phyloP scores from a whole-genome alignment of 2,329 filamentous ascomycete genomes.

The Phaeosphaeria sp. region DNA sequence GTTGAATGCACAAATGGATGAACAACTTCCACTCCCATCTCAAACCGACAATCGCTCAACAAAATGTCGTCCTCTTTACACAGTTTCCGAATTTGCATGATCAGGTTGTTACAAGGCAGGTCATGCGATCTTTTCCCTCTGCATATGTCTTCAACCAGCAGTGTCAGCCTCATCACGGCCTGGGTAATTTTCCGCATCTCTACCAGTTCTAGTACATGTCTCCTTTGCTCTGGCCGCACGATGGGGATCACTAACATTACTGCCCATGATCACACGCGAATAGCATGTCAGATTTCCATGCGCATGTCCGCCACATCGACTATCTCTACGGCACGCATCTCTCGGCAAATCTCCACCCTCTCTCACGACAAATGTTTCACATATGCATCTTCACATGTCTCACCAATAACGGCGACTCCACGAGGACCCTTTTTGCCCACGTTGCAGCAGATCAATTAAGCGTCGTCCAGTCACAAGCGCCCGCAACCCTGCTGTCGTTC shows the following conservation, averaged over 20 bases:
- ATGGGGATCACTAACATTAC: no score
- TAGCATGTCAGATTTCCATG: background rate
- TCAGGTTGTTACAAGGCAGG: background rate
- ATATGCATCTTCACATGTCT: background rate
- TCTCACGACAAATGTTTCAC: slow-evolving; percentile 5
- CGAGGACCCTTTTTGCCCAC: background rate
- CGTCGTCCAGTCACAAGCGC: slow-evolving; percentile 10
- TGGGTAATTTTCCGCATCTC: background rate
- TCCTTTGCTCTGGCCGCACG: background rate
- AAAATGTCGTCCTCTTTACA: background rate
- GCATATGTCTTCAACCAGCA: background rate
- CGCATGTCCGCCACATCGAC: background rate
- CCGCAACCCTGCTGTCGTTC: background rate
- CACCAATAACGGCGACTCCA: slow-evolving; percentile 12
- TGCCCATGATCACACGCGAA: background rate
- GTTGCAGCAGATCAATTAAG: slow-evolving; percentile 3
- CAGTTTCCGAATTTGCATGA: background rate
- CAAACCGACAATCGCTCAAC: background rate
- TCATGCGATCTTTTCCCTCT: background rate
- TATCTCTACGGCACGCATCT: background rate
- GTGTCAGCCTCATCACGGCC: background rate
- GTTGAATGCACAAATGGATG: background rate
- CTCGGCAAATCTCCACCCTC: slow-evolving; percentile 2
- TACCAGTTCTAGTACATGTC: background rate
- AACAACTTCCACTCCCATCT: background rate